Conservation (phyloP, 371 early-diverging fungal species). For the Amoeboaphelidium occidentale region DNA sequence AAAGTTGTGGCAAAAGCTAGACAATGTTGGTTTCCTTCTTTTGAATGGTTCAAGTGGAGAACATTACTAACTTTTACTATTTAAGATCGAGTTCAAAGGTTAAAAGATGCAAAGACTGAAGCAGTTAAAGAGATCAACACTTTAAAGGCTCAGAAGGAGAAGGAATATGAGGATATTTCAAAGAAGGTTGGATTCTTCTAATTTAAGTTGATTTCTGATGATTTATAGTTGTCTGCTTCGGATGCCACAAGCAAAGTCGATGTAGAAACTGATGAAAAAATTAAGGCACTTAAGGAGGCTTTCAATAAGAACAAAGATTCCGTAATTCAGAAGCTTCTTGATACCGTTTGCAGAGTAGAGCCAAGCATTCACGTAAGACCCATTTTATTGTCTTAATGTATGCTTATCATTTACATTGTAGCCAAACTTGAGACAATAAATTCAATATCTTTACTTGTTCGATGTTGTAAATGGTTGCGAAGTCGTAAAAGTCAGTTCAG, state of each 20-base stretch:
- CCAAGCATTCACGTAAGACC: no score
- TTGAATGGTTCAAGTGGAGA: not conserved
- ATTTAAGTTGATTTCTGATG: not conserved
- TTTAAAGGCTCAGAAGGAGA: slow-evolving; percentile 55
- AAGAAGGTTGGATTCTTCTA: slow-evolving; percentile 26
- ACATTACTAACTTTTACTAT: not conserved
- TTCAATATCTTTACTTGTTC: no score
- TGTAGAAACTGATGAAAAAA: slow-evolving; percentile 47
- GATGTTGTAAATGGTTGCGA: no score
- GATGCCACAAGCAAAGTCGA: slow-evolving; percentile 36
- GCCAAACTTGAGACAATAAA: no score
- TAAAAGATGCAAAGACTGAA: slow-evolving; percentile 81
- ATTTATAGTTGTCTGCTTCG: slow-evolving; percentile 40
- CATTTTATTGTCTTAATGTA: no score
- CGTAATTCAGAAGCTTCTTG: slow-evolving; percentile 43
- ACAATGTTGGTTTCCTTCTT: slow-evolving; percentile 35
- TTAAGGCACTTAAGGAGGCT: slow-evolving; percentile 32
- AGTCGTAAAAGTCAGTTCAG: no score
- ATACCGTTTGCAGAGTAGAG: slow-evolving; percentile 39
- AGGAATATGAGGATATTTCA: slow-evolving; percentile 54
- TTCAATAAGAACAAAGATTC: slow-evolving; percentile 36
- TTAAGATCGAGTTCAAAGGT: slow-evolving; percentile 63
- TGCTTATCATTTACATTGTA: no score
- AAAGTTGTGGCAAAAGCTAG: slow-evolving; percentile 79
- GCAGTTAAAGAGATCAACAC: slow-evolving; percentile 75